A percentile compares a stretch with the other conserved stretches of the same genome.
These are phyloP conservation scores for Amanita exitialis DNA, from an alignment of 768 basidiomycete genomes.

Conservation along the genomic window DNA sequence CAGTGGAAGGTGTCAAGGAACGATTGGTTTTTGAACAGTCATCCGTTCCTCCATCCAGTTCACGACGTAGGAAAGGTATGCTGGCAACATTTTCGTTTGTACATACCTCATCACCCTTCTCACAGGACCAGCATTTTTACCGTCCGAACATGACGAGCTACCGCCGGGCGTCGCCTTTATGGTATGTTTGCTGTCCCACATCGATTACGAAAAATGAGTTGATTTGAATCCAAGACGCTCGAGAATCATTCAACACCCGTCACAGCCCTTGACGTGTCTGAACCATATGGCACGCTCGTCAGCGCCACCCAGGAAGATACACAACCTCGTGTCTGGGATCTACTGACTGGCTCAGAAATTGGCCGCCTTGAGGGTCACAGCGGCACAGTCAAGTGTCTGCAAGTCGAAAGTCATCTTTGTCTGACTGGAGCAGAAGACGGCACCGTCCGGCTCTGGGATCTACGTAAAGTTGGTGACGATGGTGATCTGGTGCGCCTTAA, in stretches of 20 bases:
- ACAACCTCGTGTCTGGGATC: slow-evolving; percentile 90
- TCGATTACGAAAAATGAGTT: slow-evolving; percentile 5
- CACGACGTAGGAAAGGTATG: slow-evolving; percentile 61
- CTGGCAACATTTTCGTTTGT: slow-evolving; percentile 2
- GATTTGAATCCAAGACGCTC: slow-evolving; percentile 46
- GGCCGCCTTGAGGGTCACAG: slow-evolving; percentile 77
- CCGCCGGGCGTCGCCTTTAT: slow-evolving; percentile 95
- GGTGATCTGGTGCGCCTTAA: slow-evolving; percentile 47
- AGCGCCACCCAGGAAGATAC: slow-evolving; percentile 80
- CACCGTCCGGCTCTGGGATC: slow-evolving; percentile 82
- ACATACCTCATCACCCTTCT: not conserved
- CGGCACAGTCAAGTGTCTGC: slow-evolving; percentile 78
- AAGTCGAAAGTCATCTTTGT: slow-evolving; percentile 88
- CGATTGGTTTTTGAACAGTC: slow-evolving; percentile 64
- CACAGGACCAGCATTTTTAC: slow-evolving; percentile 86
- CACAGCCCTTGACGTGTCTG: slow-evolving; percentile 87
- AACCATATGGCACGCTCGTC: slow-evolving; percentile 92
- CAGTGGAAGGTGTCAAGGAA: slow-evolving; percentile 88
- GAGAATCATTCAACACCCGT: slow-evolving; percentile 75
- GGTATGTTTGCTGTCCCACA: slow-evolving; percentile 32
- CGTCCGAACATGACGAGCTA: slow-evolving; percentile 94
- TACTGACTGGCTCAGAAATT: slow-evolving; percentile 81
- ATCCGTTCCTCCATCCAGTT: slow-evolving; percentile 38
- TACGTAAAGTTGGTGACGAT: slow-evolving; percentile 73
- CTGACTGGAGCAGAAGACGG: slow-evolving; percentile 88